Conservation (phyloP, 2,329 filamentous ascomycete species). For the Sphaerulina vaccinii region DNA sequence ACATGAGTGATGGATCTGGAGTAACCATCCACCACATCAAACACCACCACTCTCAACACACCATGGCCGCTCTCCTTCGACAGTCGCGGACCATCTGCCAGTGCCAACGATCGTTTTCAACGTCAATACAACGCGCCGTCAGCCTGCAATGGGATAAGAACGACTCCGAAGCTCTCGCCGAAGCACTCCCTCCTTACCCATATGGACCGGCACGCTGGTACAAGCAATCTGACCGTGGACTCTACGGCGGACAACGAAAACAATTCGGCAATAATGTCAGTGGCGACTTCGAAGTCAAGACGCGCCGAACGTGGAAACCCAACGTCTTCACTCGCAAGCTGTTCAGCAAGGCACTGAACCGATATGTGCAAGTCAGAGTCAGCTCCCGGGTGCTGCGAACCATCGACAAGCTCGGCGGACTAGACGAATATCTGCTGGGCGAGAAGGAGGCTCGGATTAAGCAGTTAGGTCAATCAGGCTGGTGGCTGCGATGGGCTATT, state of each 20-base stretch:
- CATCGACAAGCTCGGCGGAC: constrained; percentile 80
- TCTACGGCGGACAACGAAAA: constrained; percentile 62
- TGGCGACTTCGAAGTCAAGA: constrained; percentile 66
- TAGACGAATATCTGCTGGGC: constrained; percentile 89
- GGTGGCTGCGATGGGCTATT: constrained; percentile 84
- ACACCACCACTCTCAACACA: background rate
- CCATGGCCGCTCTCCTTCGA: constrained; percentile 32
- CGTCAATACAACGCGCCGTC: constrained; percentile 27
- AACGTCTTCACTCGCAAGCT: constrained; percentile 69
- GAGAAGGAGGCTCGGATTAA: constrained; percentile 73
- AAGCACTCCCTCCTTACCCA: constrained; percentile 58
- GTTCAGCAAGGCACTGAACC: constrained; percentile 61
- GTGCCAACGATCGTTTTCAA: constrained; percentile 35
- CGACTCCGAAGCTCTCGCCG: constrained; percentile 33
- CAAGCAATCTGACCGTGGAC: constrained; percentile 70
- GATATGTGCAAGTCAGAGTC: constrained; percentile 65
- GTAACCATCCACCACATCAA: too few species aligned
- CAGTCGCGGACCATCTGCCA: constrained; percentile 23
- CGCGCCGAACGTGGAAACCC: constrained; percentile 70
- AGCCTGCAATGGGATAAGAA: constrained; percentile 35
- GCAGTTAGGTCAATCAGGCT: constrained; percentile 85
- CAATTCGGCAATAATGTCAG: constrained; percentile 78
- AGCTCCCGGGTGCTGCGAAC: constrained; percentile 63
- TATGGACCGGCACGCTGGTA: constrained; percentile 68
- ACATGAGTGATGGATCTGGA: too few species aligned